Evolutionary conservation across 1,284 basidiomycete species (phyloP).

Genomic region (Cerrena zonata): DNA sequence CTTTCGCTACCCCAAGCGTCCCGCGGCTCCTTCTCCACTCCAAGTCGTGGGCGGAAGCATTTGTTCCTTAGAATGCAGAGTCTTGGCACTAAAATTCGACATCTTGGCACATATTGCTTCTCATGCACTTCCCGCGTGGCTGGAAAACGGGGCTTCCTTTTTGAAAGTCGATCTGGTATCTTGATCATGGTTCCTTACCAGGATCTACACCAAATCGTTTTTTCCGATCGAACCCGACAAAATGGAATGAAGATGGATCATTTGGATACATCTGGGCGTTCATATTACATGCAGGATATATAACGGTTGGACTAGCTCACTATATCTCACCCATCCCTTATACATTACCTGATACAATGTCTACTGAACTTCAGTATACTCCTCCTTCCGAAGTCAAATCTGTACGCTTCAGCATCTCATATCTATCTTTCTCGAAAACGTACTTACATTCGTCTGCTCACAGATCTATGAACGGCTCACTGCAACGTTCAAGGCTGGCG

Average conservation of each 20-base stretch:
- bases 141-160: not conserved
- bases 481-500: constrained; percentile 44
- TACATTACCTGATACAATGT: not conserved
- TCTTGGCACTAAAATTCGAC: too few relatives aligned
- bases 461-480: constrained; percentile 43
- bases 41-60: too few relatives aligned
- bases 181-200: not conserved
- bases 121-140: not conserved
- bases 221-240: not conserved
- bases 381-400: not conserved
- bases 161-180: not conserved
- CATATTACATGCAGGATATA: not conserved
- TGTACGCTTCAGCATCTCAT: not conserved
- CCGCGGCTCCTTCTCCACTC: too few relatives aligned
- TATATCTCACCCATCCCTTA: not conserved
- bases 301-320: not conserved
- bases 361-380: constrained; percentile 1
- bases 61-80: too few relatives aligned
- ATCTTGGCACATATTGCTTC: not conserved
- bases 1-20: too few relatives aligned
- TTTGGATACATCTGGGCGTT: not conserved
- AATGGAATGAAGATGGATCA: not conserved
- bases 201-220: not conserved
- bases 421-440: not conserved
- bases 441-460: not conserved